phyloP scores from a whole-genome alignment of 2,329 filamentous ascomycete species.

The Monosporascus ibericus region DNA sequence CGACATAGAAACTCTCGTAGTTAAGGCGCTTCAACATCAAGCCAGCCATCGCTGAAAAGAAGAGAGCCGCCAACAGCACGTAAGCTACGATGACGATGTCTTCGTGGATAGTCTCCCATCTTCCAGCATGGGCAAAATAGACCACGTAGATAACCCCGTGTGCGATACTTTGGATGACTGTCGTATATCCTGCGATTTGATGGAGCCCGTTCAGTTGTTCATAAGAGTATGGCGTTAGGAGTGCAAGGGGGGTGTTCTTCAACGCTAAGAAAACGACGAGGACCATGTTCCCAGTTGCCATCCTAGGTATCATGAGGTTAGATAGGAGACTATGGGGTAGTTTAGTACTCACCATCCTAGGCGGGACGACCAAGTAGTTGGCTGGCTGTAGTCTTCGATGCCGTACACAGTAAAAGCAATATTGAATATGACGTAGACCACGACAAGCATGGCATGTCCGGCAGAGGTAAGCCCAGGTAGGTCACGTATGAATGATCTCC shows the following conservation, averaged over 20 bases:
- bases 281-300: constrained; percentile 37
- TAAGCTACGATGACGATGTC: constrained; percentile 29
- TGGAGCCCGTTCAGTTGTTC: constrained; percentile 42
- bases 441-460: constrained; percentile 30
- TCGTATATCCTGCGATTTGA: constrained; percentile 37
- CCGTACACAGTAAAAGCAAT: constrained; percentile 27
- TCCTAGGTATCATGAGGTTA: constrained; percentile 28
- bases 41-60: constrained; percentile 30
- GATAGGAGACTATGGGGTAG: not conserved
- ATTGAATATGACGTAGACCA: constrained; percentile 28
- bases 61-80: constrained; percentile 28
- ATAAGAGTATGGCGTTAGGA: constrained; percentile 37
- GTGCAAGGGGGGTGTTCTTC: constrained; percentile 42
- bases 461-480: constrained; percentile 32
- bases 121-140: constrained; percentile 19
- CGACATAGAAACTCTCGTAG: constrained; percentile 42
- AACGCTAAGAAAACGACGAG: constrained; percentile 41
- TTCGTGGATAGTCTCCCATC: constrained; percentile 18
- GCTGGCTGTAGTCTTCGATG: constrained; percentile 12
- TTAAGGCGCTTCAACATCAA: constrained; percentile 28
- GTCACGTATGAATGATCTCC: constrained; percentile 22
- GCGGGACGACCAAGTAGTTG: constrained; percentile 23
- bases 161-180: constrained; percentile 28
- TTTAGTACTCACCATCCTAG: constrained; percentile 23
- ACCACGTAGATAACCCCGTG: constrained; percentile 31